phyloP scores from a whole-genome alignment of 139 green algal genomes.

The Chlamydomonas eustigma region DNA sequence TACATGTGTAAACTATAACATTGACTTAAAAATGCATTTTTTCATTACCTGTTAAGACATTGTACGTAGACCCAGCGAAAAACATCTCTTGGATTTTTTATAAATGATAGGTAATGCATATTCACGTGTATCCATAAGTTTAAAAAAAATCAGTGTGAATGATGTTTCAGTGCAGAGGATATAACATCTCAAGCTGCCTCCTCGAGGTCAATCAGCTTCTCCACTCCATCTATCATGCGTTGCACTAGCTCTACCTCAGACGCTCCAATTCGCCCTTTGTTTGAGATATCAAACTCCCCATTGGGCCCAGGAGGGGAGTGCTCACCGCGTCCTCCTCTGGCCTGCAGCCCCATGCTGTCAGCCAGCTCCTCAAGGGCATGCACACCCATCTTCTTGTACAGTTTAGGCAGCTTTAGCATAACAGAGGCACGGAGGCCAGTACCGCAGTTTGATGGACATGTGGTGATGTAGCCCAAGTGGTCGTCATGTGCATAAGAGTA shows the following conservation, averaged over 20 bases:
- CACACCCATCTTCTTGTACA: constrained; percentile 12
- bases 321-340: neutral
- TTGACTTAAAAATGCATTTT: no score
- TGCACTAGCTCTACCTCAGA: constrained; percentile 8
- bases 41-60: no score
- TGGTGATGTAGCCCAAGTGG: constrained; percentile 12
- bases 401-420: constrained; percentile 10
- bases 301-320: constrained; percentile 5
- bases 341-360: constrained; percentile 4
- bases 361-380: neutral
- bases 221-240: constrained; percentile 8
- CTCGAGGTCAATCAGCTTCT: constrained; percentile 15
- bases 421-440: constrained; percentile 3
- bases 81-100: no score
- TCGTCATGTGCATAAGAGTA: neutral
- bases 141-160: no score
- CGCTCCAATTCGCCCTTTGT: constrained; percentile 5
- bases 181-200: neutral
- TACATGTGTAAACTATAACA: no score
- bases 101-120: no score
- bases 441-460: neutral
- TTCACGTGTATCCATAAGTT: no score
- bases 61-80: no score
- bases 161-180: no score
- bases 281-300: constrained; percentile 4